A percentile compares a stretch with the other conserved stretches of the same genome.
phyloP scores from a whole-genome alignment of 2,329 filamentous ascomycete genomes.

The Purpureocillium takamizusanense region DNA sequence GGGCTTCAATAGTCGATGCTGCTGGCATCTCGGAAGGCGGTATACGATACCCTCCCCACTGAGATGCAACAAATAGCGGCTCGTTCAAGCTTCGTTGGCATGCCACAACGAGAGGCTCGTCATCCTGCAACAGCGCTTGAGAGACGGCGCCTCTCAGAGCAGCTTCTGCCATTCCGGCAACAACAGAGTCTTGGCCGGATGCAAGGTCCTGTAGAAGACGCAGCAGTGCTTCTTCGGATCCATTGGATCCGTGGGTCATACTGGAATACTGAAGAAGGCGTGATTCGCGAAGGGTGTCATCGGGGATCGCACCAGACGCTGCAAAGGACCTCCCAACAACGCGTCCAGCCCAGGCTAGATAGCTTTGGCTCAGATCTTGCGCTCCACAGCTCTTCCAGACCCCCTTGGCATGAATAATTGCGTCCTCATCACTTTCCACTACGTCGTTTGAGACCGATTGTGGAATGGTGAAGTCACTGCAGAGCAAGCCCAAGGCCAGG shows the following conservation, averaged over 20 bases:
- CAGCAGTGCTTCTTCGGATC: constrained; percentile 57
- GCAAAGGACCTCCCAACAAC: constrained; percentile 79
- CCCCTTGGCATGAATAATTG: constrained; percentile 51
- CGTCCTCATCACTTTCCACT: constrained; percentile 56
- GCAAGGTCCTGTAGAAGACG: constrained; percentile 53
- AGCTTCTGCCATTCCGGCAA: constrained; percentile 51
- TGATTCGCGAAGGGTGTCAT: constrained; percentile 52
- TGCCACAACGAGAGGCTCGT: constrained; percentile 38
- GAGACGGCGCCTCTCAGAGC: constrained; percentile 49
- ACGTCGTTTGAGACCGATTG: constrained; percentile 45
- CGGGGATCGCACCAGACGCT: constrained; percentile 59
- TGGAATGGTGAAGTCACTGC: constrained; percentile 59
- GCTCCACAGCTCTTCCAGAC: constrained; percentile 70
- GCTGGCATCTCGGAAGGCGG: constrained; percentile 41
- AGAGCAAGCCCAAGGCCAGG: constrained; percentile 64
- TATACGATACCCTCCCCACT: constrained; percentile 46
- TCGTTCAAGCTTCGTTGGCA: constrained; percentile 44
- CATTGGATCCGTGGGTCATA: constrained; percentile 35
- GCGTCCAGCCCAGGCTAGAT: constrained; percentile 76
- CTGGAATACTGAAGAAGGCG: constrained; percentile 40
- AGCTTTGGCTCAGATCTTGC: constrained; percentile 55
- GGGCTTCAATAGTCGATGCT: constrained; percentile 5
- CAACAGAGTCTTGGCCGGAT: constrained; percentile 43
- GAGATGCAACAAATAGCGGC: constrained; percentile 42
- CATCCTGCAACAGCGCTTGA: constrained; percentile 35